Base-by-base conservation (phyloP, 768 basidiomycete genomes). In the Leccinum uliginosum region DNA sequence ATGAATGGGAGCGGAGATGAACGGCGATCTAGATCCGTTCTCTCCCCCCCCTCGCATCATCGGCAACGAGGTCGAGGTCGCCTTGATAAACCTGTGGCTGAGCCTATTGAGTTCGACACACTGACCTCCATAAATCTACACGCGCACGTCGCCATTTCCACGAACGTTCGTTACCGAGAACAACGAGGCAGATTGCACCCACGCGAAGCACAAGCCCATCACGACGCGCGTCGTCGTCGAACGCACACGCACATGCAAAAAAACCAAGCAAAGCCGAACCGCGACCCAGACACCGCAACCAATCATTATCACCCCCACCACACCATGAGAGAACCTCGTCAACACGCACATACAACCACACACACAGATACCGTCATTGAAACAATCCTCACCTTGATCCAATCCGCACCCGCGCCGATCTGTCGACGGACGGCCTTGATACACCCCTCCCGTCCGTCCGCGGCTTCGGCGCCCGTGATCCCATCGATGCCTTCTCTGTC, bases 321-420 rank as follows among this genome's bases (percentile, higher is more conserved):
- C 3, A 17, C 17, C 3, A 7, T 6, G 38, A 40, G n/a, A 40
- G 38, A 40, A 40, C n/a, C n/a, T 24, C 26, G 58, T 24, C 14
- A 50, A 59, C 7, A 38, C 9, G 7, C 2, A 8, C 32, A 58
- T 26, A 59, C 56, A 65, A 3, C 6, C 23, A 27, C 53, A 30
- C 30, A 61, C 5, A 55, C 55, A 54, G 30, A 19, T 9, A 15
- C 14, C 34, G 5, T 62, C 65, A 62, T 64, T 19, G 19, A 2
- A 44, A 19, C 19, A 12, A 21, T 24, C 17, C 23, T 40, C 57
- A 82, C 81, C 78, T 86, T 86, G 60, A 87, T 83, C 81, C 81
- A 84, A 68, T 87, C 86, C 4, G 85, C 81, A 7, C 84, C 84
- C 12, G 82, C 79, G 29, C 84, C 84, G 54, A 87, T 77, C 60